Base-by-base conservation (phyloP, 202 grass and related monocot genomes). In the Musa balbisiana region DNA sequence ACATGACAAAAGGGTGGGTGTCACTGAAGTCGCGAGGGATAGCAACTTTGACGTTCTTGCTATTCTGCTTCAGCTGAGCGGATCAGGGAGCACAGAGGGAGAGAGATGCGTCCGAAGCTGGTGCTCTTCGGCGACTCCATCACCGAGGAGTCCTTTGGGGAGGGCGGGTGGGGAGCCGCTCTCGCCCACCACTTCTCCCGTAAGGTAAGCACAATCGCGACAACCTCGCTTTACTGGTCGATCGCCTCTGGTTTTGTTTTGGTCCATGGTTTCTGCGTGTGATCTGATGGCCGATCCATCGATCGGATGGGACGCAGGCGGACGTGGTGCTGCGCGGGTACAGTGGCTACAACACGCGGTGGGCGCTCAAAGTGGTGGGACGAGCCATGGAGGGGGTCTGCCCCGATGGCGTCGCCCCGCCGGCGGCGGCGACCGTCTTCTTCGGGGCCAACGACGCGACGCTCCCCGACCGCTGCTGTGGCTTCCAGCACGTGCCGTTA, bases 71-170 rank as follows among this genome's bases (percentile, higher is more conserved):
- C 4, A 43, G 33, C 33, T 5, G 33, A 43, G 33, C 12, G 62
- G 23, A 51, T 75, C 77, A 49, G 11, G 59, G 10, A 49, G 3
- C 11, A 49, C 63, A 15, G 54, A 20, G 17, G 27, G 55, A n/a
- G 15, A 3, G 69, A 52, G 77, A 92, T 92, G 93, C 79, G 83
- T 62, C 89, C 82, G 24, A 85, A 89, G 82, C 52, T 92, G 52
- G 87, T 96, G 74, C 84, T 96, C 51, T 96, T 96, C 78, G 93
- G 93, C 53, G 93, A 92, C 83, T 96, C 93, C 63, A 92, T 96
- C 86, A 96, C 90, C 17, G 87, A 96, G 85, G 52, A 63, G 75
- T 90, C 90, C 63, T 96, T 96, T 72, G 14, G 11, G 50, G 22
- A 82, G 64, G 92, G 89, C 53, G 87, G 89, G 14, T 96, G 92